Evolutionary conservation across 768 basidiomycete genomes (phyloP).

Genomic region (Mycena metata): DNA sequence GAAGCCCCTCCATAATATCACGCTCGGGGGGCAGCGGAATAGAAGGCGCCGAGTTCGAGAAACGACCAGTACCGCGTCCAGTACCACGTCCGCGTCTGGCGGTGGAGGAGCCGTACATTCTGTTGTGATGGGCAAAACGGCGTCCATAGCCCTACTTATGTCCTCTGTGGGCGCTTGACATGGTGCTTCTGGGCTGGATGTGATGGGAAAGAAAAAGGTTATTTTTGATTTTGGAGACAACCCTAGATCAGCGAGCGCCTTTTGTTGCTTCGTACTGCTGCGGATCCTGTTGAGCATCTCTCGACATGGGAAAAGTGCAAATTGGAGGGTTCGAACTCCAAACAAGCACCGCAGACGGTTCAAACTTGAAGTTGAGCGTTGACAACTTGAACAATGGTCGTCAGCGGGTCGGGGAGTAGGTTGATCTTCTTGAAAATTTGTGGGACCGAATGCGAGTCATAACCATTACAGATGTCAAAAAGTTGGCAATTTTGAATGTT

Average conservation of each 20-base stretch:
- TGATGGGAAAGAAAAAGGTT: background rate
- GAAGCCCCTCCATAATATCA: conserved; percentile 53
- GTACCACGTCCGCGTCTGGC: conserved; percentile 24
- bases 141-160: background rate
- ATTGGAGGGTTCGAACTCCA: too few relatives aligned
- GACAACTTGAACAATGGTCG: too few relatives aligned
- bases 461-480: too few relatives aligned
- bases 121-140: background rate
- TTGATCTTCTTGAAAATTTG: too few relatives aligned
- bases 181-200: background rate
- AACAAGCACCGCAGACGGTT: too few relatives aligned
- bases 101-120: background rate
- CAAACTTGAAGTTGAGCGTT: too few relatives aligned
- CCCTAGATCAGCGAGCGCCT: background rate
- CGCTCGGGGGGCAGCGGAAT: conserved; percentile 49
- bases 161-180: background rate
- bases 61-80: conserved; percentile 14
- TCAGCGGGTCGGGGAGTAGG: too few relatives aligned
- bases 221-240: background rate
- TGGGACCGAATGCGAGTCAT: too few relatives aligned
- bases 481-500: too few relatives aligned
- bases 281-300: too few relatives aligned
- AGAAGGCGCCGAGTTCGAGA: conserved; percentile 25
- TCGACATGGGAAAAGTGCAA: too few relatives aligned
- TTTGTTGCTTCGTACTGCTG: too few relatives aligned